Evolutionary conservation across 176 grass and related monocot genomes (phyloP).

Genomic region (Puya raimondii): DNA sequence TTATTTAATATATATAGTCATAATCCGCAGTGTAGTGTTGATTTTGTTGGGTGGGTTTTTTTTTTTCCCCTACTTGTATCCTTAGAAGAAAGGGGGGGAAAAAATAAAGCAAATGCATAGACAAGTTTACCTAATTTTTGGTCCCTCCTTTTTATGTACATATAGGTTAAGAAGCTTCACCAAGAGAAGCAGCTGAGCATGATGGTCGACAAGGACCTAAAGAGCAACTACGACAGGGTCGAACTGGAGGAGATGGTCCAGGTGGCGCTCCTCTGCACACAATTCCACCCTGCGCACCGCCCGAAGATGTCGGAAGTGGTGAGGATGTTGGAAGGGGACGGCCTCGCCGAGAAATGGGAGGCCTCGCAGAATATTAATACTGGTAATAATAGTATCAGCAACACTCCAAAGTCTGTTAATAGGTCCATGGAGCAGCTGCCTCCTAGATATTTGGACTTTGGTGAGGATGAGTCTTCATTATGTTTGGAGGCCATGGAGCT

Average conservation of each 20-base stretch:
- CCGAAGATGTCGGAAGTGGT: conserved; percentile 68
- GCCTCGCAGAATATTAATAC: conserved; percentile 28
- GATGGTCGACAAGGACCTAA: conserved; percentile 50
- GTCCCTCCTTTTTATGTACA: background rate
- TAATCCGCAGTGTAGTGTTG: no score
- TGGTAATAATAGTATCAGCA: no score
- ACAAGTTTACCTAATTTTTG: no score
- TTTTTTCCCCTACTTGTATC: no score
- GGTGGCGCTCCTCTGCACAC: conserved; percentile 74
- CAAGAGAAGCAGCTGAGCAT: conserved; percentile 34
- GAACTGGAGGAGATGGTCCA: conserved; percentile 65
- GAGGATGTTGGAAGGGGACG: conserved; percentile 58
- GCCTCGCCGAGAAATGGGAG: conserved; percentile 62
- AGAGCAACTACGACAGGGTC: conserved; percentile 25
- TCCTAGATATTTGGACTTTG: conserved; percentile 40
- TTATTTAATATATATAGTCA: no score
- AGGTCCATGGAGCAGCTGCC: conserved; percentile 5
- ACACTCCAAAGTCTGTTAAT: background rate
- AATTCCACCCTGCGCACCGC: conserved; percentile 37
- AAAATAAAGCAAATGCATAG: no score
- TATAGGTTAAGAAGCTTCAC: conserved; percentile 63
- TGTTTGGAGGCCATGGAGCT: conserved; percentile 55
- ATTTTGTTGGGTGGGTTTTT: no score
- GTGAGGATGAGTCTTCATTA: conserved; percentile 26
- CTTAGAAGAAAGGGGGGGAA: no score